Evolutionary conservation across 345 rosid species (phyloP).

Genomic region (Ricinus communis): DNA sequence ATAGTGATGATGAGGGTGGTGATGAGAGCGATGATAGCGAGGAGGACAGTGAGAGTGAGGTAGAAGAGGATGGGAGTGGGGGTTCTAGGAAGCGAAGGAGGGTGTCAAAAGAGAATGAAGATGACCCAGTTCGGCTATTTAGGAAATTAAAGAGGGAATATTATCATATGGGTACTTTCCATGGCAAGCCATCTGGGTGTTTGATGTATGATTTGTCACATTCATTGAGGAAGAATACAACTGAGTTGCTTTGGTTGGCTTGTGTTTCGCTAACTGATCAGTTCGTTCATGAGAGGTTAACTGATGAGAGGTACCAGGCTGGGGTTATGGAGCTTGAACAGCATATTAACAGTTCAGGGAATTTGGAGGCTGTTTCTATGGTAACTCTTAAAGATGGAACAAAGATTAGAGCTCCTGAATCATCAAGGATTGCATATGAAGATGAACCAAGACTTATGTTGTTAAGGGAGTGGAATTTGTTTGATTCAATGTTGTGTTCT

Average conservation of each 20-base stretch:
- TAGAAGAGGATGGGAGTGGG: conserved; percentile 27
- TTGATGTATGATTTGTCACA: conserved; percentile 82
- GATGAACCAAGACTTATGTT: conserved; percentile 92
- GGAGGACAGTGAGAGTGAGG: conserved; percentile 34
- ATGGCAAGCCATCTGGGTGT: conserved; percentile 92
- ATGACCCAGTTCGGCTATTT: conserved; percentile 47
- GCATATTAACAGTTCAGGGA: conserved; percentile 78
- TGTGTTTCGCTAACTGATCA: conserved; percentile 93
- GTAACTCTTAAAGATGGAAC: conserved; percentile 92
- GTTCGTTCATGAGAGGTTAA: conserved; percentile 87
- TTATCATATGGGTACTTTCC: conserved; percentile 81
- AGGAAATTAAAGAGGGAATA: conserved; percentile 71
- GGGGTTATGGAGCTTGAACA: conserved; percentile 99
- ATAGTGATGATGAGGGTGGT: conserved; percentile 39
- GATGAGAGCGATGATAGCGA: conserved; percentile 37
- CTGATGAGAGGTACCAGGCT: conserved; percentile 93
- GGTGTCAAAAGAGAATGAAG: conserved; percentile 40
- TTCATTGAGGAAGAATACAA: conserved; percentile 75
- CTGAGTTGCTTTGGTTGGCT: conserved; percentile 93
- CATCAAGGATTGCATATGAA: conserved; percentile 82
- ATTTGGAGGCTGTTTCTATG: conserved; percentile 68
- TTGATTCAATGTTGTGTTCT: conserved; percentile 95
- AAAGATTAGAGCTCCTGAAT: conserved; percentile 80
- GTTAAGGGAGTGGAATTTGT: conserved; percentile 88
- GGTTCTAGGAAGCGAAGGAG: conserved; percentile 71